phyloP scores from a whole-genome alignment of 2,329 filamentous ascomycete species.

The Penicillium sp. region DNA sequence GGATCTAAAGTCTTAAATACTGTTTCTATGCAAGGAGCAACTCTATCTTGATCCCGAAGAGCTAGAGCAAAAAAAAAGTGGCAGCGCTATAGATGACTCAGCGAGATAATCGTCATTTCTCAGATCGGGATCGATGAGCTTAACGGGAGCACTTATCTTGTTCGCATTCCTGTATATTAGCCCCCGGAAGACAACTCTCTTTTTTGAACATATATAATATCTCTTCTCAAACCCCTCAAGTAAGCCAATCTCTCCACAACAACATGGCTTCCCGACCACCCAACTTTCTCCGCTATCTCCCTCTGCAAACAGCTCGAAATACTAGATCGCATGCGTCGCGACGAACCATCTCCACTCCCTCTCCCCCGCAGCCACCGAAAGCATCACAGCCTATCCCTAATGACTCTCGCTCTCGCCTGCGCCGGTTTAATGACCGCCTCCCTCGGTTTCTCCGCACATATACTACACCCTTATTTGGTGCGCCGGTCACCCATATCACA shows the following conservation, averaged over 20 bases:
- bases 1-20: not conserved
- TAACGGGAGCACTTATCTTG: not conserved
- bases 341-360: slow-evolving; percentile 26
- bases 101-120: not conserved
- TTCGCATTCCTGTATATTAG: not conserved
- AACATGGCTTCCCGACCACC: slow-evolving; percentile 14
- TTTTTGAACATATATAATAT: not conserved
- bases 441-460: slow-evolving; percentile 69
- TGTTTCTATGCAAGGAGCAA: slow-evolving; percentile 1
- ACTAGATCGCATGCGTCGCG: slow-evolving; percentile 11
- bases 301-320: slow-evolving; percentile 12
- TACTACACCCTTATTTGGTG: slow-evolving; percentile 67
- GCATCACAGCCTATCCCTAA: slow-evolving; percentile 20
- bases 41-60: not conserved
- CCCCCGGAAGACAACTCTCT: not conserved
- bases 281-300: slow-evolving; percentile 18
- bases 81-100: slow-evolving; percentile 8
- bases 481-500: slow-evolving; percentile 77
- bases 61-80: not conserved
- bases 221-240: too few species aligned
- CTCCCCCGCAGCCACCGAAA: slow-evolving; percentile 16
- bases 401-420: slow-evolving; percentile 35
- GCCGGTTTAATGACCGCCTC: slow-evolving; percentile 49
- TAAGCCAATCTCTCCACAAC: not conserved
- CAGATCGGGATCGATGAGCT: slow-evolving; percentile 1